A percentile compares a stretch with the other conserved stretches of the same genome.
phyloP scores from a whole-genome alignment of 345 rosid genomes.

The Nasturtium officinale region DNA sequence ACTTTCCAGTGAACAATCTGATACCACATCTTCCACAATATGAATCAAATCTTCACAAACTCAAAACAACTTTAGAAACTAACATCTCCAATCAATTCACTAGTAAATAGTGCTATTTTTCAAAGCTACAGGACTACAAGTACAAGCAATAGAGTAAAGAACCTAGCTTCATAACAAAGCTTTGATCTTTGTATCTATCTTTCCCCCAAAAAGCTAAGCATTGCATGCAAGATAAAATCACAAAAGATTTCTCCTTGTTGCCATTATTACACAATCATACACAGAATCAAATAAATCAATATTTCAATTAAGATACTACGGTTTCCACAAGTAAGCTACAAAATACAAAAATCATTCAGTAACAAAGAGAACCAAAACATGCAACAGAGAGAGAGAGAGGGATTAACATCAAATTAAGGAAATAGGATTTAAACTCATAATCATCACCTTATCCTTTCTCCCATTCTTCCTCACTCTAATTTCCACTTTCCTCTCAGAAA shows the following conservation, averaged over 20 bases:
- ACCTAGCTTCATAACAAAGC: constrained; percentile 1
- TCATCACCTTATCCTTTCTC: constrained; percentile 71
- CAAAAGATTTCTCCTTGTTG: constrained; percentile 10
- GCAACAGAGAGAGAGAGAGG: constrained; percentile 11
- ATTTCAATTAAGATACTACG: constrained; percentile 6
- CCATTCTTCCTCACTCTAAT: constrained; percentile 61
- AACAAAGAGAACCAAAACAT: constrained; percentile 35
- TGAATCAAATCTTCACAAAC: constrained; percentile 8
- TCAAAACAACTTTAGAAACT: not conserved
- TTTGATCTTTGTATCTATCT: not conserved
- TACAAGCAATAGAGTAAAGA: not conserved
- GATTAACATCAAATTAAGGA: not conserved
- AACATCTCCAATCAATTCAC: not conserved
- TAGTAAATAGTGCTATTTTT: not conserved
- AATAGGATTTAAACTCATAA: not conserved
- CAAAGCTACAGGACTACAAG: constrained; percentile 1
- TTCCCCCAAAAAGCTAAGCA: constrained; percentile 22
- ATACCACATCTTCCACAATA: not conserved
- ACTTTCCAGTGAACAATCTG: not conserved
- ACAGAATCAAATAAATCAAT: not conserved
- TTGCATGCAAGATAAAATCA: constrained; percentile 31
- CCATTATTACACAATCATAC: constrained; percentile 1
- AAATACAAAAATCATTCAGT: not conserved
- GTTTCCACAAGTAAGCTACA: constrained; percentile 3
- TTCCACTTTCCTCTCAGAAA: constrained; percentile 68